Evolutionary conservation across 129 eudicot species (phyloP).

Genomic region (Flaveria linearis): DNA sequence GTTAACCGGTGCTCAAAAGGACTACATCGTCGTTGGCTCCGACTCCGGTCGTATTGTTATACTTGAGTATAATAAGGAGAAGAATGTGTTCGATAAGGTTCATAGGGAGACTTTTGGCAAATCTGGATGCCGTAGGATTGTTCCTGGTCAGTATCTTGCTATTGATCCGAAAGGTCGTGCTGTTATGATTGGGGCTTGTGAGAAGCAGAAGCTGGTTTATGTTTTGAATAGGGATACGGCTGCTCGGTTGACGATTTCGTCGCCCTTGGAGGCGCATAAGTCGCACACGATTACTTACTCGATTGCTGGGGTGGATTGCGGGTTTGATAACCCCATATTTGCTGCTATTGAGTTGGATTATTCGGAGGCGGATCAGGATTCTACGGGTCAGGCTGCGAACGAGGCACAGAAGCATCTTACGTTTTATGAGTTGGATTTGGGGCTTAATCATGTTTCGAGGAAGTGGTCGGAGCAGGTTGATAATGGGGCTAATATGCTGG

Average conservation of each 20-base stretch:
- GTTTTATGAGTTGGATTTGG: slow-evolving; percentile 89
- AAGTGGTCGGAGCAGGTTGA: slow-evolving; percentile 98
- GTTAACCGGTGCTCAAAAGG: slow-evolving; percentile 84
- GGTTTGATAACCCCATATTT: slow-evolving; percentile 93
- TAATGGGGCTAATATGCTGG: slow-evolving; percentile 96
- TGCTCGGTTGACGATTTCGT: slow-evolving; percentile 92
- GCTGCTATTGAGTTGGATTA: slow-evolving; percentile 99
- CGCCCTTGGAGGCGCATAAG: slow-evolving; percentile 96
- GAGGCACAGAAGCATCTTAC: slow-evolving; percentile 95
- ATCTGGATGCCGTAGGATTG: slow-evolving; percentile 92
- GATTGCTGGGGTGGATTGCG: slow-evolving; percentile 92
- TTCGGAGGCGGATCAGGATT: slow-evolving; percentile 94
- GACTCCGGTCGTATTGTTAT: slow-evolving; percentile 49
- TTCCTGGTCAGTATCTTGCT: slow-evolving; percentile 95
- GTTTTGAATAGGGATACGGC: slow-evolving; percentile 59
- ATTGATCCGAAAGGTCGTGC: slow-evolving; percentile 96
- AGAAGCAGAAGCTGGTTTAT: slow-evolving; percentile 95
- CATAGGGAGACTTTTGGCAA: slow-evolving; percentile 97
- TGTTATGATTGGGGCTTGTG: slow-evolving; percentile 95
- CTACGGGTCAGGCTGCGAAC: slow-evolving; percentile 85
- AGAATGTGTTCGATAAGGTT: slow-evolving; percentile 72
- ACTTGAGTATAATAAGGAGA: slow-evolving; percentile 81
- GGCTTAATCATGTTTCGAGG: slow-evolving; percentile 94
- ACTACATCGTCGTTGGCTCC: slow-evolving; percentile 65
- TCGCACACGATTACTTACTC: slow-evolving; percentile 72